Conservation (phyloP, 1,139 yeast species). For the Hyphopichia pseudoburtonii region DNA sequence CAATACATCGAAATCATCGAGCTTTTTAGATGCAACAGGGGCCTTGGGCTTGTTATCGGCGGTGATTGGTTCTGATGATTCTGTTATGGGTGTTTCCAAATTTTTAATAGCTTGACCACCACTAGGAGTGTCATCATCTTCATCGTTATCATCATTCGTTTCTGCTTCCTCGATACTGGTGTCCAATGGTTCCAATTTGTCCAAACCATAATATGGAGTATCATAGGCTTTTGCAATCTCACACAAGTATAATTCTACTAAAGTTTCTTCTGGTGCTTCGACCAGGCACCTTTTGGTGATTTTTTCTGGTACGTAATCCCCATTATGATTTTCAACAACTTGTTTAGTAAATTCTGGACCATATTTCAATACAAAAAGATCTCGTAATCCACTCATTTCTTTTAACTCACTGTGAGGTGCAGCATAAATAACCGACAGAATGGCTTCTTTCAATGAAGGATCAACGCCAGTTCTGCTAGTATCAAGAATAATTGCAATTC, state of each 20-base stretch:
- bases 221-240: slow-evolving; percentile 83
- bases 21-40: slow-evolving; percentile 9
- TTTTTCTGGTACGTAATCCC: slow-evolving; percentile 60
- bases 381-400: slow-evolving; percentile 64
- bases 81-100: slow-evolving; percentile 18
- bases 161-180: slow-evolving; percentile 20
- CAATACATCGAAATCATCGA: slow-evolving; percentile 40
- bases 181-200: slow-evolving; percentile 34
- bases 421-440: slow-evolving; percentile 65
- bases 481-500: slow-evolving; percentile 59
- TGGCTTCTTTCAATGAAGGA: slow-evolving; percentile 71
- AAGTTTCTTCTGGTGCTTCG: slow-evolving; percentile 63
- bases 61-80: slow-evolving; percentile 11
- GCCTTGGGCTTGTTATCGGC: slow-evolving; percentile 1
- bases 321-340: slow-evolving; percentile 57
- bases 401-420: slow-evolving; percentile 75
- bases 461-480: slow-evolving; percentile 46
- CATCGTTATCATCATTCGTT: slow-evolving; percentile 15
- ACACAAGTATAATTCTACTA: slow-evolving; percentile 68
- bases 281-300: slow-evolving; percentile 62
- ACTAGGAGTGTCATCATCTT: slow-evolving; percentile 15
- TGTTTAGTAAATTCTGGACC: slow-evolving; percentile 62
- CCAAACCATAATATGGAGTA: slow-evolving; percentile 67
- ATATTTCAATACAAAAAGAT: slow-evolving; percentile 59
- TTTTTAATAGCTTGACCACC: slow-evolving; percentile 11